phyloP scores from a whole-genome alignment of 768 basidiomycete genomes.

The Hemileccinum rubropunctum region DNA sequence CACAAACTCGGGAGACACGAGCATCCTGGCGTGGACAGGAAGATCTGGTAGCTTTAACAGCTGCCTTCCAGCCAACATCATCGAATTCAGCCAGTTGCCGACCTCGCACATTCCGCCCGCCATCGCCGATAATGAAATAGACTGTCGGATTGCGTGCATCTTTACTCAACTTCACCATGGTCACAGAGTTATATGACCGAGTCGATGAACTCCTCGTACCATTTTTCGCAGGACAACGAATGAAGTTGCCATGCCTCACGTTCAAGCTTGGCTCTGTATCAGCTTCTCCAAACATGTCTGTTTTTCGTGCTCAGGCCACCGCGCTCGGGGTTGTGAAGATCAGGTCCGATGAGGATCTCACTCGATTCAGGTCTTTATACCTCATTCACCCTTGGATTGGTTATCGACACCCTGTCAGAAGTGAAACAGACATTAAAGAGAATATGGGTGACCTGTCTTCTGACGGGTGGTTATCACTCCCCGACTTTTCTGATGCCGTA shows the following conservation, averaged over 20 bases:
- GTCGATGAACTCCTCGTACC: background rate
- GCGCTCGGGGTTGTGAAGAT: constrained; percentile 10
- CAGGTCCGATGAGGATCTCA: constrained; percentile 2
- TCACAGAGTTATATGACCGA: constrained; percentile 1
- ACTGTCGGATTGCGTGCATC: background rate
- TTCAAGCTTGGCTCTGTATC: constrained; percentile 3
- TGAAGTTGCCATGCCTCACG: constrained; percentile 8
- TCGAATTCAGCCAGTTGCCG: background rate
- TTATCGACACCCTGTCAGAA: background rate
- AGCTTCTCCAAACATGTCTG: background rate
- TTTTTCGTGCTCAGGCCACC: background rate
- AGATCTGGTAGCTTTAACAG: constrained; percentile 5
- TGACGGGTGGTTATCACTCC: background rate
- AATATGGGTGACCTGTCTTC: background rate
- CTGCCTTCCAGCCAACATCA: background rate
- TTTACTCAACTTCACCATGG: no score
- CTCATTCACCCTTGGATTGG: constrained; percentile 13
- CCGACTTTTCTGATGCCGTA: no score
- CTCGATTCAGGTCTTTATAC: background rate
- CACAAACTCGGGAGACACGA: background rate
- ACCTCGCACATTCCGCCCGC: background rate
- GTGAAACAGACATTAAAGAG: background rate
- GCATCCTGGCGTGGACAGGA: constrained; percentile 8
- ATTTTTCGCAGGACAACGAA: background rate
- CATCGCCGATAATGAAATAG: background rate